These are phyloP conservation scores for Scenedesmus sp. DNA, from an alignment of 163 green algal genomes.

Conservation along the genomic window DNA sequence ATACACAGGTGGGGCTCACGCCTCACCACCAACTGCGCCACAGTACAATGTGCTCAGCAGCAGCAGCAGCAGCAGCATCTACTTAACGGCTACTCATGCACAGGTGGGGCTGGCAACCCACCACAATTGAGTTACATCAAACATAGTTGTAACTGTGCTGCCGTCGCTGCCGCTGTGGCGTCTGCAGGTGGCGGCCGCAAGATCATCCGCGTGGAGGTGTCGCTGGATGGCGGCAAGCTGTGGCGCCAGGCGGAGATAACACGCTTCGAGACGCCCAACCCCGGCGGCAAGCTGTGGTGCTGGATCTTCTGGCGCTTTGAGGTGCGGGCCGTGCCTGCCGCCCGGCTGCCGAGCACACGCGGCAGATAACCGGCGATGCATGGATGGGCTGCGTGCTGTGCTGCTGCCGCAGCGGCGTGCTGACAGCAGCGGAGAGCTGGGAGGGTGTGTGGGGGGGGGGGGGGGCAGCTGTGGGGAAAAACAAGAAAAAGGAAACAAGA, in stretches of 20 bases:
- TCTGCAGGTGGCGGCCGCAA: conserved; percentile 87
- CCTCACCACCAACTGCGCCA: background rate
- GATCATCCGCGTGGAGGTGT: conserved; percentile 95
- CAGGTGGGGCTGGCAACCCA: background rate
- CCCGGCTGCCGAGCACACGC: too few species aligned
- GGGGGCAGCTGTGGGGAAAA: background rate
- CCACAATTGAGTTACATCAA: too few species aligned
- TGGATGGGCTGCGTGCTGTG: too few species aligned
- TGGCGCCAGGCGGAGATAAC: conserved; percentile 90
- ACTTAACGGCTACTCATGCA: too few species aligned
- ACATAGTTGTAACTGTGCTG: background rate
- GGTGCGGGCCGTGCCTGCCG: conserved; percentile 48
- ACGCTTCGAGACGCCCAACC: conserved; percentile 77
- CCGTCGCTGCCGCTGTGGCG: background rate
- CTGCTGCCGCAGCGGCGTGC: too few species aligned
- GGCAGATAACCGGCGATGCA: too few species aligned
- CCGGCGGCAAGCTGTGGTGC: conserved; percentile 87
- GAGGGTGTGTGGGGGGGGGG: too few species aligned
- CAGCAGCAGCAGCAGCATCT: background rate
- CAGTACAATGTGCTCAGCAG: too few species aligned
- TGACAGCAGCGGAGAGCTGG: too few species aligned
- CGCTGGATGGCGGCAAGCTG: conserved; percentile 86
- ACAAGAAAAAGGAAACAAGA: too few species aligned
- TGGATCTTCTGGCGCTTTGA: conserved; percentile 87
- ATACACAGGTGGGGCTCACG: too few species aligned